Conservation (phyloP, 2,329 filamentous ascomycete species). For the Epichloe typhina region DNA sequence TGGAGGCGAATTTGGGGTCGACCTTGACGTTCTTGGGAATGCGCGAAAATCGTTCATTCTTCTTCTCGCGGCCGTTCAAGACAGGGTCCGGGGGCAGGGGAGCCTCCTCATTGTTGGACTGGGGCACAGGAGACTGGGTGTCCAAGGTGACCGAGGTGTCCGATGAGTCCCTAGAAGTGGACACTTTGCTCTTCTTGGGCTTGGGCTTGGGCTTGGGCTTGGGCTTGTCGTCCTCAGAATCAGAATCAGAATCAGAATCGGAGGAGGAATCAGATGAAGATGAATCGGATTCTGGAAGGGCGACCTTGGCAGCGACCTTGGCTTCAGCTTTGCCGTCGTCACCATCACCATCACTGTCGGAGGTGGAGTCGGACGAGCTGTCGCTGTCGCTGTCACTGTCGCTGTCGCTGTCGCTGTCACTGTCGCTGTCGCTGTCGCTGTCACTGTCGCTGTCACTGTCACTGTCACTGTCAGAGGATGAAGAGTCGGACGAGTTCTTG, state of each 20-base stretch:
- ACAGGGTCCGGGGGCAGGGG: conserved; percentile 45
- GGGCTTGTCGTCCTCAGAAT: conserved; percentile 16
- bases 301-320: conserved; percentile 14
- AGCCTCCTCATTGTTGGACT: conserved; percentile 24
- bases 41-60: conserved; percentile 61
- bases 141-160: conserved; percentile 38
- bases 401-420: conserved; percentile 7
- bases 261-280: conserved; percentile 20
- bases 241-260: conserved; percentile 19
- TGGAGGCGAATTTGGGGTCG: conserved; percentile 58
- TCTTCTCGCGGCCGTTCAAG: conserved; percentile 30
- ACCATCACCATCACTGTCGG: conserved; percentile 8
- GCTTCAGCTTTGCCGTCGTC: conserved; percentile 1
- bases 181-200: conserved; percentile 8
- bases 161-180: conserved; percentile 19
- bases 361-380: conserved; percentile 10
- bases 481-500: conserved; percentile 15
- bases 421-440: no score
- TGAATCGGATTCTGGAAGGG: conserved; percentile 13
- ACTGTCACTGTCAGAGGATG: conserved; percentile 9
- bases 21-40: conserved; percentile 57
- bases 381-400: background rate
- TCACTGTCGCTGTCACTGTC: background rate
- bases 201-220: conserved; percentile 11
- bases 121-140: conserved; percentile 30